Percentiles rank a stretch among this genome's conserved stretches.
phyloP scores from a whole-genome alignment of 2,329 filamentous ascomycete genomes.

The Cordyceps militaris region DNA sequence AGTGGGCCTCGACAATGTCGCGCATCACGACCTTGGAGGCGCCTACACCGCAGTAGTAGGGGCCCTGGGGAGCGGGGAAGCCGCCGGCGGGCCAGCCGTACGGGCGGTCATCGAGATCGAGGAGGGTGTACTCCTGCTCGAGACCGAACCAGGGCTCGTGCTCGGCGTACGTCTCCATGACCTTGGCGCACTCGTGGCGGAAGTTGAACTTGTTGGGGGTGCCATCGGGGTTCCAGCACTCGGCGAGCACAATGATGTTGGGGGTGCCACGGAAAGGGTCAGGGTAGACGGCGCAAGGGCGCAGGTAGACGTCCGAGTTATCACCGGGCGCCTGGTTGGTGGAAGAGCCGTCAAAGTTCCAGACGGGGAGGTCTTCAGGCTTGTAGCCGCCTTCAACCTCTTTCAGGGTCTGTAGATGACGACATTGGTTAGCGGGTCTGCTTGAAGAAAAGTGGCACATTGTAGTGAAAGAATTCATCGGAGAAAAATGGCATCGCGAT shows the following conservation, averaged over 20 bases:
- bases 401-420: constrained; percentile 38
- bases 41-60: constrained; percentile 77
- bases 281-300: constrained; percentile 80
- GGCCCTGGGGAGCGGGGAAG: constrained; percentile 67
- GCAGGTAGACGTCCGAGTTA: constrained; percentile 96
- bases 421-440: background rate
- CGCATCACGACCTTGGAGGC: constrained; percentile 95
- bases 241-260: constrained; percentile 90
- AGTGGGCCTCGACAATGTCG: constrained; percentile 77
- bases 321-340: constrained; percentile 88
- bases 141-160: constrained; percentile 96
- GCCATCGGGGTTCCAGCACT: constrained; percentile 91
- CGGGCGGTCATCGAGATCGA: constrained; percentile 78
- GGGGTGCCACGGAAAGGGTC: constrained; percentile 84
- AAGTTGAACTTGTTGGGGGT: constrained; percentile 98
- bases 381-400: constrained; percentile 37
- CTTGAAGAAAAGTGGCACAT: background rate
- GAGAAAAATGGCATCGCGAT: background rate
- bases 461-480: background rate
- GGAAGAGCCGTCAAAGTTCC: constrained; percentile 68
- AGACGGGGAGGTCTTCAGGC: constrained; percentile 45
- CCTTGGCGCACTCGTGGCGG: constrained; percentile 81
- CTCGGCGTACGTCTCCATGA: constrained; percentile 80
- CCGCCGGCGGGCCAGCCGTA: constrained; percentile 68
- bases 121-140: constrained; percentile 82